phyloP scores from a whole-genome alignment of 306 rosid genomes.

The Lathyrus sativus region DNA sequence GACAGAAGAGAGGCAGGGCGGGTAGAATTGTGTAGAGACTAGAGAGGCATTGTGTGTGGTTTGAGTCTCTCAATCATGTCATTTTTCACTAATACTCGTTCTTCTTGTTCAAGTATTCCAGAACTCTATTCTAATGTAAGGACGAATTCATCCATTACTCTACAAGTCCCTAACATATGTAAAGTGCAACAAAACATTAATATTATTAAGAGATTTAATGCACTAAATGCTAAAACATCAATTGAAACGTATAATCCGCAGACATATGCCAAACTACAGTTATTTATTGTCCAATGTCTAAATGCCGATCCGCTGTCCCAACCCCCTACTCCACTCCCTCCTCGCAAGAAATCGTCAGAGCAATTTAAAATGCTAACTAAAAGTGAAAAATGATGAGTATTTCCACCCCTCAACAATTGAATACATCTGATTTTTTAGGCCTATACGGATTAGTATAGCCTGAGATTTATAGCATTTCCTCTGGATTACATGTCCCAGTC shows the following conservation, averaged over 20 bases:
- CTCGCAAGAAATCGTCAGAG: constrained; percentile 15
- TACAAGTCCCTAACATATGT: constrained; percentile 6
- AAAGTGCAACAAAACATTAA: constrained; percentile 13
- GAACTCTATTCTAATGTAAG: constrained; percentile 7
- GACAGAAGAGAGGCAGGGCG: not conserved
- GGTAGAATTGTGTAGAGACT: constrained; percentile 29
- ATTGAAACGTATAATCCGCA: not conserved
- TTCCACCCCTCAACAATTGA: constrained; percentile 35
- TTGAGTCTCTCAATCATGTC: constrained; percentile 7
- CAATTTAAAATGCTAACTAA: constrained; percentile 1
- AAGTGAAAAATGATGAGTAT: not conserved
- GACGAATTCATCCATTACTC: not conserved
- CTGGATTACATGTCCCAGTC: constrained; percentile 28
- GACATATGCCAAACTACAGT: constrained; percentile 1
- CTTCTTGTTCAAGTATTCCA: constrained; percentile 22
- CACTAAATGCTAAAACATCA: constrained; percentile 2
- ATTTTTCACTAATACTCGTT: not conserved
- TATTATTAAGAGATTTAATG: constrained; percentile 18
- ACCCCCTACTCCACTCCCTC: constrained; percentile 5
- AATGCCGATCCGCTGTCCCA: constrained; percentile 12
- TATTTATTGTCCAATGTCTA: constrained; percentile 20
- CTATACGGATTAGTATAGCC: constrained; percentile 11
- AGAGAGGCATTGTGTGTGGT: constrained; percentile 19
- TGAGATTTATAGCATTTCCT: constrained; percentile 19
- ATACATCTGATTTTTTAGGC: constrained; percentile 3